Base-by-base conservation (phyloP, 805 yeast genomes). In the Barnettozyma sp. region DNA sequence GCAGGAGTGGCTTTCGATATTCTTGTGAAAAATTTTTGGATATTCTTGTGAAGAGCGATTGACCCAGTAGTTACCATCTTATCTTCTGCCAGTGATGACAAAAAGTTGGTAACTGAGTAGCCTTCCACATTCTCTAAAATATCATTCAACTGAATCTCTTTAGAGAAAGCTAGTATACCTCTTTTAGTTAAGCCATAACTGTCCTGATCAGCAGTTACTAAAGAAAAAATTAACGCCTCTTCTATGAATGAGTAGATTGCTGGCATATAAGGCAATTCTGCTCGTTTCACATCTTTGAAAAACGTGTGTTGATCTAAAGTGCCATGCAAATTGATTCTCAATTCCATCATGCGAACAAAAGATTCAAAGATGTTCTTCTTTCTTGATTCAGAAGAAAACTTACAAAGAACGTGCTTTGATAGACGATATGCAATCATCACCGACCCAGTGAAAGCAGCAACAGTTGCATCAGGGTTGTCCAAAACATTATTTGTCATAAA, bases 11-110 rank as follows among this genome's bases (percentile, higher is more conserved):
- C 59, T 4, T 36, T 43, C 14, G 45, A 40, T 10, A 58, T 46
- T 7, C 44, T 44, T 28, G 54, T 44, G 33, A 62, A 48, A 27
- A 49, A 44, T 40, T 54, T 70, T 51, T 82, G 66, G 35, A 82
- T 58, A 40, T 76, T 71, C 51, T 82, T 81, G 49, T 82, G 87
- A 23, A 82, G 65, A 0, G 94, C 87, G 20, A 80, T 77, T 15
- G 78, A 68, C 20, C 92, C 88, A 1, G 83, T 76, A 26, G 80
- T 71, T 2, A 78, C 70, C 16, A 62, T 59, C 16, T 66, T 71
- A 42, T 79, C 87, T 6, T 70, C 56, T 3, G 71, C 57, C 30
- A 83, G 60, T 4, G 65, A 62, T 8, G 46, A 43, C 27, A 67
- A 66, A 17, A 75, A 61, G 0, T 55, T 62, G 5, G 52, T 33